These are phyloP conservation scores for Nepenthes gracilis DNA, from an alignment of 148 eudicot species.

Conservation along the genomic window DNA sequence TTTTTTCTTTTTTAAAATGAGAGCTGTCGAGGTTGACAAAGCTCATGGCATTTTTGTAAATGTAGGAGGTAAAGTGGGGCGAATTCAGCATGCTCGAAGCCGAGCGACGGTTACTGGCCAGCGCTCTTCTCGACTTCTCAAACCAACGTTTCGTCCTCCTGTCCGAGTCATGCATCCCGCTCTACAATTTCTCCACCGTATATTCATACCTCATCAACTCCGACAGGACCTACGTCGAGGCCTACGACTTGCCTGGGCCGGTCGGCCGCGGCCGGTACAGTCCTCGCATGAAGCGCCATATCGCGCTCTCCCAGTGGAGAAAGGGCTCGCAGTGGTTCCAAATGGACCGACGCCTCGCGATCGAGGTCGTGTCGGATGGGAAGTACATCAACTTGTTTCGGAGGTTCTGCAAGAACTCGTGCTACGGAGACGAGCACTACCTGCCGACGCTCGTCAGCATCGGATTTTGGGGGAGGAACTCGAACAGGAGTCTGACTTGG, in stretches of 20 bases:
- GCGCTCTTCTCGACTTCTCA: conserved; percentile 56
- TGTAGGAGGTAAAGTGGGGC: conserved; percentile 32
- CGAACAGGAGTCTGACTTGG: conserved; percentile 45
- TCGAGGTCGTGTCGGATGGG: conserved; percentile 36
- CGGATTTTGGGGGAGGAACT: conserved; percentile 22
- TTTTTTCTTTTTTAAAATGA: too few relatives aligned
- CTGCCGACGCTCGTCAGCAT: conserved; percentile 44
- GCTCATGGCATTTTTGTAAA: too few relatives aligned
- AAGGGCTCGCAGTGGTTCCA: conserved; percentile 78
- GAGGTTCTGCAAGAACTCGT: conserved; percentile 26
- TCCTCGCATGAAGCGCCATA: conserved; percentile 26
- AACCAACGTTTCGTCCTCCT: conserved; percentile 62
- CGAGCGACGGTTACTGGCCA: conserved; percentile 57
- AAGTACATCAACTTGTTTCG: conserved; percentile 30
- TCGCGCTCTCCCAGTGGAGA: conserved; percentile 44
- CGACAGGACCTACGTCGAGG: conserved; percentile 28
- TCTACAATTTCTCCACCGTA: conserved; percentile 44
- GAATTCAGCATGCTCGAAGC: conserved; percentile 60
- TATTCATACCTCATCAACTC: conserved; percentile 57
- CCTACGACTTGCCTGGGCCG: conserved; percentile 29
- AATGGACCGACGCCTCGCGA: conserved; percentile 43
- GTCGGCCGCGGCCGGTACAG: conserved; percentile 54
- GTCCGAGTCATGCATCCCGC: conserved; percentile 66
- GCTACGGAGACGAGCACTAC: conserved; percentile 71
- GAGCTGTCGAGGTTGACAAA: too few relatives aligned